Evolutionary conservation across 768 basidiomycete genomes (phyloP).

Genomic region (Lepiota venenata): DNA sequence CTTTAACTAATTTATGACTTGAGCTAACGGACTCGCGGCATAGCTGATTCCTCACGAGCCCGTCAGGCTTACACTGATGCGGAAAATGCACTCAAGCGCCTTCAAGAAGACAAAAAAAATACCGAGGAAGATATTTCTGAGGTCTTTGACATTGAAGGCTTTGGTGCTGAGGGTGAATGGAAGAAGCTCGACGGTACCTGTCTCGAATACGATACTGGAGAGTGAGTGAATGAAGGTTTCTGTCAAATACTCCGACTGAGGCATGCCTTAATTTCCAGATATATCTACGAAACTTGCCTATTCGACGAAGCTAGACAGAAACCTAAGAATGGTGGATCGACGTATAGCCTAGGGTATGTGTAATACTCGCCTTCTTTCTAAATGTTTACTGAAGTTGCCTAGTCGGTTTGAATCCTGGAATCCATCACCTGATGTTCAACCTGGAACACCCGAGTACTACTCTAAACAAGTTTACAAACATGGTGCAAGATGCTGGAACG

Average conservation of each 20-base stretch:
- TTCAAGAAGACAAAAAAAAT: slow-evolving; percentile 49
- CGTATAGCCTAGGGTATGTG: slow-evolving; percentile 80
- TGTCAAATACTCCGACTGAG: background rate
- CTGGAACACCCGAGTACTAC: slow-evolving; percentile 75
- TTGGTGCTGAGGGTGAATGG: slow-evolving; percentile 87
- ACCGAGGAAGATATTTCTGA: slow-evolving; percentile 58
- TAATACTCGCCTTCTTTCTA: background rate
- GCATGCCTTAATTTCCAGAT: slow-evolving; percentile 44
- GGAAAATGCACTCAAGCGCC: slow-evolving; percentile 51
- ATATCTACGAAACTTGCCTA: slow-evolving; percentile 92
- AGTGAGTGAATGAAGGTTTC: slow-evolving; percentile 53
- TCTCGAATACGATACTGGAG: slow-evolving; percentile 79
- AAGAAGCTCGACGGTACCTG: slow-evolving; percentile 89
- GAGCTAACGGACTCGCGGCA: background rate
- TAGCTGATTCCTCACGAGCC: slow-evolving; percentile 56
- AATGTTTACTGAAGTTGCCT: background rate
- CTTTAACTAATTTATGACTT: background rate
- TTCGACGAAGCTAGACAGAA: slow-evolving; percentile 89
- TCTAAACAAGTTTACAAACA: slow-evolving; percentile 75
- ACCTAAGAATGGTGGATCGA: slow-evolving; percentile 72
- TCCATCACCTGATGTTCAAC: slow-evolving; percentile 45
- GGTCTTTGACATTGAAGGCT: slow-evolving; percentile 62
- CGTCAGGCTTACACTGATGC: slow-evolving; percentile 62
- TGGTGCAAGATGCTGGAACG: slow-evolving; percentile 95
- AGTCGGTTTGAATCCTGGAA: slow-evolving; percentile 87